Evolutionary conservation across 768 basidiomycete genomes (phyloP), one percentile per base, ranked within the genome.

Genomic region (Clitopilus hobsonii): DNA sequence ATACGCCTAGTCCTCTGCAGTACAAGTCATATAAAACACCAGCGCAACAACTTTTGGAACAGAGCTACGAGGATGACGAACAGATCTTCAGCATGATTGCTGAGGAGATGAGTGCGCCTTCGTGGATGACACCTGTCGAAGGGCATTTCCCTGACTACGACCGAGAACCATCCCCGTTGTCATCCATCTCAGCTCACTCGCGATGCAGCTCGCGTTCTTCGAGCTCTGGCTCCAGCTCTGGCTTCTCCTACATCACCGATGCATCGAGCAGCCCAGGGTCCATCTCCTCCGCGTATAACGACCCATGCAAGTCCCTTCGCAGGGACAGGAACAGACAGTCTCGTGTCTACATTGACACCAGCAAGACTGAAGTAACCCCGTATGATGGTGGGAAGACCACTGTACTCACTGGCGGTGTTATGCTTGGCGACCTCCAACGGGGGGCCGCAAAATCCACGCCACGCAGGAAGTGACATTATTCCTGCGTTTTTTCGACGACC

Each of bases 361-460:
- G 84, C 64, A 91, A 85, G 76, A 90, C 71, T 53, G 87, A 88
- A 45, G 87, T 91, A 58, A 91, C 89, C 48, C 87, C 88, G 63
- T 92, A 92, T 62, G 89, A 92, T 61, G 89, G 89, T 54, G 90
- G 90, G 59, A 91, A 90, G 79, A 92, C 90, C 52, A 91, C 89
- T 25, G 89, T 91, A 50, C 82, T 92, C 61, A 91, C 89, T 2
- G 90, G 90, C 54, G 90, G 89, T 59, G 89, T 91, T 60, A 92
- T 92, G 90, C 86, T 92, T 57, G 89, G 89, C 50, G 76, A 74
- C 22, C 22, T 18, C 41, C 41, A 45, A 45, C 41, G 41, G 41
- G 41, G 41, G 22, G 18, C 41, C 41, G 22, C 41, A 45, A 45
- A 45, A 18, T 45, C 41, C 41, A 45, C 41, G 16, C 41, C 41